Conservation (phyloP, 2,329 filamentous ascomycete genomes). For the Xylariaceae sp. region DNA sequence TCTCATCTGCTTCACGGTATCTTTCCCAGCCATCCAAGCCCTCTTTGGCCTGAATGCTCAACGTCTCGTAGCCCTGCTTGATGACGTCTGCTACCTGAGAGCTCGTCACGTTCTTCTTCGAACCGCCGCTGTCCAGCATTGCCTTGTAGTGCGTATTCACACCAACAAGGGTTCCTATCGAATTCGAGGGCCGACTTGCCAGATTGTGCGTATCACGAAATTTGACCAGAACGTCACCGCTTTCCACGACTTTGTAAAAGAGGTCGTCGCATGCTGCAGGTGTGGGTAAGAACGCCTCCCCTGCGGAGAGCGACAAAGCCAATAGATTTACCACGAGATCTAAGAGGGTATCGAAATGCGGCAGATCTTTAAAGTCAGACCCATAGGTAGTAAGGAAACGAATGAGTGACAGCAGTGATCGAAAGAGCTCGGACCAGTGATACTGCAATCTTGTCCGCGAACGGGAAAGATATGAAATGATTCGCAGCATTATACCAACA, state of each 20-base stretch:
- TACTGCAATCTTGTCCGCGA: constrained; percentile 78
- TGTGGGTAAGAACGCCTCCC: constrained; percentile 86
- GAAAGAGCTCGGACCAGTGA: constrained; percentile 95
- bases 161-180: constrained; percentile 78
- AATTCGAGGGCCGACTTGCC: constrained; percentile 55
- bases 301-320: constrained; percentile 76
- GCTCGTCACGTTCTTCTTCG: constrained; percentile 61
- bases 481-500: constrained; percentile 74
- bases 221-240: constrained; percentile 73
- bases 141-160: constrained; percentile 85
- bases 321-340: constrained; percentile 77
- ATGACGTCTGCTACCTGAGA: constrained; percentile 85
- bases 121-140: constrained; percentile 48
- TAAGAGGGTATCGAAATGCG: constrained; percentile 69
- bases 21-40: constrained; percentile 80
- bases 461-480: constrained; percentile 79
- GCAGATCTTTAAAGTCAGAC: constrained; percentile 65
- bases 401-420: constrained; percentile 79
- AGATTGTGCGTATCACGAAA: constrained; percentile 75
- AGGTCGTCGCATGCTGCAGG: constrained; percentile 89
- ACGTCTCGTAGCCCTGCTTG: constrained; percentile 91
- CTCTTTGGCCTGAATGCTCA: constrained; percentile 86
- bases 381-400: constrained; percentile 88
- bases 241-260: constrained; percentile 97
- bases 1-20: constrained; percentile 84